These are phyloP conservation scores for Castanopsis chinensis DNA, from an alignment of 306 rosid species.

Conservation along the genomic window DNA sequence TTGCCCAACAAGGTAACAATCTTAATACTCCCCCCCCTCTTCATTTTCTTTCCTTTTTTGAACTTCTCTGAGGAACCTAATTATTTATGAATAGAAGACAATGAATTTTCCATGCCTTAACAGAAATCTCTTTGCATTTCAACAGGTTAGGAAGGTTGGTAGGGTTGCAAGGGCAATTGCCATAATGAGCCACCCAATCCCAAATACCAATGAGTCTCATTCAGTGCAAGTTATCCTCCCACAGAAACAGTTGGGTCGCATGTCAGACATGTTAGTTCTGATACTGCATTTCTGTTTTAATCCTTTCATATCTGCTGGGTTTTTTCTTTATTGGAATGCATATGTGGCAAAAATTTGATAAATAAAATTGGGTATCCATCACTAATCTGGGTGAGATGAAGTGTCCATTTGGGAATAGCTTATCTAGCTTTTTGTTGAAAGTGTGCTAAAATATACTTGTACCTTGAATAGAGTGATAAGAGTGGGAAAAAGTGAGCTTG, in stretches of 20 bases:
- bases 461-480: no score
- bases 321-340: background rate
- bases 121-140: slow-evolving; percentile 23
- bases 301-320: background rate
- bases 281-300: background rate
- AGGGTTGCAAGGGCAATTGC: slow-evolving; percentile 97
- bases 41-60: background rate
- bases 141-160: slow-evolving; percentile 93
- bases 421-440: no score
- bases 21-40: background rate
- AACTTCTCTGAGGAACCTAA: background rate
- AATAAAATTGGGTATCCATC: background rate
- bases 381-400: background rate
- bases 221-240: slow-evolving; percentile 95
- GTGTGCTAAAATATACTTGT: no score
- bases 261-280: slow-evolving; percentile 90
- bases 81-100: background rate
- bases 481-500: no score
- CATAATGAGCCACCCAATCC: slow-evolving; percentile 95
- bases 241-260: slow-evolving; percentile 93
- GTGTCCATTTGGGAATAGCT: no score
- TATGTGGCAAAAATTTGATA: background rate
- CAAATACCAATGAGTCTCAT: slow-evolving; percentile 76
- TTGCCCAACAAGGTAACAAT: slow-evolving; percentile 72
- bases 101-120: slow-evolving; percentile 12